Evolutionary conservation across 2,329 filamentous ascomycete species (phyloP).

Genomic region (Corniculantispora saksenae): DNA sequence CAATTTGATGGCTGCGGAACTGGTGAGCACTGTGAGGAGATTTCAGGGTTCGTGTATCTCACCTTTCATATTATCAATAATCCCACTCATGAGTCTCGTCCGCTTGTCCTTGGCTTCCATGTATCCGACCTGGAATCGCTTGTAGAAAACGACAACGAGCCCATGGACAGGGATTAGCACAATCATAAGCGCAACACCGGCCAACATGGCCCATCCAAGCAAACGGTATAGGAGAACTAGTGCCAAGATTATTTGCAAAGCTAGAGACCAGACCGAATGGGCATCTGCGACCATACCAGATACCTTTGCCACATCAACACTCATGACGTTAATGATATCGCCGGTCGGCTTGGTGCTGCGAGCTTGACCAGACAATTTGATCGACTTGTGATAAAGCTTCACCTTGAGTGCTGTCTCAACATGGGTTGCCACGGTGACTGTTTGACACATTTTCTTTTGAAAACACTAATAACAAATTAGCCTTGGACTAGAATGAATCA

Average conservation of each 20-base stretch:
- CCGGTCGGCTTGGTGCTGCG: conserved; percentile 80
- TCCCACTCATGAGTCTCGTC: conserved; percentile 85
- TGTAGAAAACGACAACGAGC: conserved; percentile 82
- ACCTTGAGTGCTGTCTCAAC: conserved; percentile 82
- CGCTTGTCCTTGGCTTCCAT: conserved; percentile 95
- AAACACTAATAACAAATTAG: conserved; percentile 41
- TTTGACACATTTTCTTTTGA: conserved; percentile 14
- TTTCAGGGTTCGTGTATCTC: conserved; percentile 16
- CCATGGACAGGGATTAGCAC: conserved; percentile 91
- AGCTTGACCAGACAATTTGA: conserved; percentile 84
- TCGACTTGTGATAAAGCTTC: conserved; percentile 82
- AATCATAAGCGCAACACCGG: conserved; percentile 85
- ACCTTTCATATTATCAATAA: conserved; percentile 95
- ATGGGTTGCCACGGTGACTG: conserved; percentile 66
- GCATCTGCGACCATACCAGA: conserved; percentile 88
- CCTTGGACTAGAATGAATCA: conserved; percentile 15
- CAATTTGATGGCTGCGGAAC: conserved; percentile 65
- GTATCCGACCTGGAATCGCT: conserved; percentile 82
- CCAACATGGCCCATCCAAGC: conserved; percentile 86
- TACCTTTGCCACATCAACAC: conserved; percentile 84
- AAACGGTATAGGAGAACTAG: conserved; percentile 90
- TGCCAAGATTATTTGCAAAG: conserved; percentile 86
- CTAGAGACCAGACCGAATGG: conserved; percentile 87
- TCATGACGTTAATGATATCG: conserved; percentile 96
- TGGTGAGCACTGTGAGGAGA: conserved; percentile 14